Evolutionary conservation across 805 yeast genomes (phyloP).

Genomic region (Myxozyma monticola): DNA sequence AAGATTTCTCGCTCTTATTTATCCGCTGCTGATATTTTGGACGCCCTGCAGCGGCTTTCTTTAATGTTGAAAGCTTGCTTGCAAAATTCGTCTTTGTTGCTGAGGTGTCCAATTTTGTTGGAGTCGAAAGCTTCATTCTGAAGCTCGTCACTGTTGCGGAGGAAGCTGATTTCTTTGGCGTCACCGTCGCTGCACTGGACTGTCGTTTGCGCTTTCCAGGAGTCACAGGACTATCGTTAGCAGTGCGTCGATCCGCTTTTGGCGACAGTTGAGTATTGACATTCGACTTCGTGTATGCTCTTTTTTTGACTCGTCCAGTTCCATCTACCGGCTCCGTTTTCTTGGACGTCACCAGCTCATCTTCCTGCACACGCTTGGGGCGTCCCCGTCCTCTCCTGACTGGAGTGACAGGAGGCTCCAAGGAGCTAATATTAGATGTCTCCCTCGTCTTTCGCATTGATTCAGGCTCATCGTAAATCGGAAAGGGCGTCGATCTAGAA

Average conservation of each 20-base stretch:
- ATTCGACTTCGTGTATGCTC: not conserved
- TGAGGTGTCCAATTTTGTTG: not conserved
- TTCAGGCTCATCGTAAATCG: not conserved
- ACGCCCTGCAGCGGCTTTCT: no score
- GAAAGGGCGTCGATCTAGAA: not conserved
- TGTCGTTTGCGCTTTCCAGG: no score
- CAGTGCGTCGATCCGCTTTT: not conserved
- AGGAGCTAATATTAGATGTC: not conserved
- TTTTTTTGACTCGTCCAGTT: no score
- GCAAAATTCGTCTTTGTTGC: not conserved
- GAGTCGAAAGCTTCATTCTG: not conserved
- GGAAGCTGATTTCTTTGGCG: not conserved
- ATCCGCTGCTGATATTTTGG: no score
- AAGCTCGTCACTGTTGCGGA: no score
- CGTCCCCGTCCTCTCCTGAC: slow-evolving; percentile 1
- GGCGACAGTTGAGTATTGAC: not conserved
- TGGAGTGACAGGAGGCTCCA: not conserved
- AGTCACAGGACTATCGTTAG: no score
- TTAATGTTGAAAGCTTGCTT: no score
- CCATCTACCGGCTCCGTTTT: no score
- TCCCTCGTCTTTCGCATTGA: not conserved
- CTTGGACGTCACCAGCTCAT: not conserved
- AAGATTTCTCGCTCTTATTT: no score
- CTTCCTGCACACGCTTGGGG: not conserved
- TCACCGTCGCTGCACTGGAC: no score